Base-by-base conservation (phyloP, 768 basidiomycete genomes). In the Lentinula raphanica region DNA sequence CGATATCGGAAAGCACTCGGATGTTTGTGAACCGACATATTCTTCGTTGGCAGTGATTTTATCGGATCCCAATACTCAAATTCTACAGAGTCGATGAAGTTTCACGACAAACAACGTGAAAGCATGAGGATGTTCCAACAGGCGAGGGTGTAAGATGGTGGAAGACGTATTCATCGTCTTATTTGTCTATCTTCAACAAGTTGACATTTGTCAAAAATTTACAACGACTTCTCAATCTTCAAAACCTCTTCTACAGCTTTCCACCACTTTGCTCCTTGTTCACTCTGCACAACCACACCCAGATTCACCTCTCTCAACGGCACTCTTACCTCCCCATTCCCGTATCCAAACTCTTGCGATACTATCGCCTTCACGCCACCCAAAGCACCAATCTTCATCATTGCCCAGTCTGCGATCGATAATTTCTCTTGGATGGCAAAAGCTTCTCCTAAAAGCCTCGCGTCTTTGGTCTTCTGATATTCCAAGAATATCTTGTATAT, bases 351-450 rank as follows among this genome's bases (percentile, higher is more conserved):
- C 60, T 83, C 75, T 64, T 76, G 77, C 29, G 78, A 69, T n/a
- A 87, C 74, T 39, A 88, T 70, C 2, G 81, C 78, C 69, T 90
- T 89, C 65, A 88, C 75, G 3, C 84, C 87, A 3, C 81, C 80
- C 44, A 90, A 84, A 1, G 86, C 86, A 13, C 88, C 86, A 15
- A 86, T 69, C 65, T 82, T 84, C 28, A 77, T 75, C 23, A 76
- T 69, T 17, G 85, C 84, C 80, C 83, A 86, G 65, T 90, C 88
- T 3, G 79, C 83, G 62, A 87, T 86, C 0, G 81, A 82, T 27
- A 90, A 71, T 58, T 82, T 71, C 1, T 75, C 81, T 64, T 88
- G 88, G 0, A 87, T 63, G 53, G 75, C 72, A 75, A 82, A 80
- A 1, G 88, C 87, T 56, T 87, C 84, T 31, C 77, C 69, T 15